Conservation (phyloP, 2,329 filamentous ascomycete species). For the Lachnellula hyalina region DNA sequence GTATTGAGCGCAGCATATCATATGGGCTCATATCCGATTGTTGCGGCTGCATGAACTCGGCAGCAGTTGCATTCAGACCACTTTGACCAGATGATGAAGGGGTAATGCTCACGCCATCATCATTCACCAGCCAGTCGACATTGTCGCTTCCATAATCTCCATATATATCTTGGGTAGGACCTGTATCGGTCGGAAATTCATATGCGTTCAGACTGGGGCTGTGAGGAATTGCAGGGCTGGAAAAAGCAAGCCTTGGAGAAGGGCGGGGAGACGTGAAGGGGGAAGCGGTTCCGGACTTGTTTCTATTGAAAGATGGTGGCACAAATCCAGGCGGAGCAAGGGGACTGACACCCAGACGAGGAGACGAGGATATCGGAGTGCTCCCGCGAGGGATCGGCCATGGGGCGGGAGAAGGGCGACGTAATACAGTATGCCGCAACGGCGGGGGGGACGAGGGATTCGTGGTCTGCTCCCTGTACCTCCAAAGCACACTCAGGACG, state of each 20-base stretch:
- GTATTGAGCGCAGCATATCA: slow-evolving; percentile 92
- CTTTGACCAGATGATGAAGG: slow-evolving; percentile 67
- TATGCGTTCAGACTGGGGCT: slow-evolving; percentile 93
- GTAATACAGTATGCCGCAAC: slow-evolving; percentile 82
- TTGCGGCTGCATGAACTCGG: slow-evolving; percentile 66
- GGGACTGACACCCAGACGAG: slow-evolving; percentile 75
- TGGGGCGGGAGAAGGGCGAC: slow-evolving; percentile 84
- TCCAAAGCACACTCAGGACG: slow-evolving; percentile 86
- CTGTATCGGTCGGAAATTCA: slow-evolving; percentile 80
- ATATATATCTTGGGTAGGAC: slow-evolving; percentile 76
- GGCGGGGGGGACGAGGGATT: slow-evolving; percentile 71
- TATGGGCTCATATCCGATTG: slow-evolving; percentile 93
- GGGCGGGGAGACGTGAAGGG: slow-evolving; percentile 92
- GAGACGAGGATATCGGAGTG: slow-evolving; percentile 78
- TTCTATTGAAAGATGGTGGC: slow-evolving; percentile 69
- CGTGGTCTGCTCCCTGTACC: slow-evolving; percentile 64
- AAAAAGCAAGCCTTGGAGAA: slow-evolving; percentile 84
- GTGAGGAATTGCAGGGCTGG: slow-evolving; percentile 85
- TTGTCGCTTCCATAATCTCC: slow-evolving; percentile 90
- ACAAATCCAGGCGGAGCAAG: slow-evolving; percentile 79
- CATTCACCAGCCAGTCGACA: slow-evolving; percentile 91
- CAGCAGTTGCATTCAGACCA: slow-evolving; percentile 70
- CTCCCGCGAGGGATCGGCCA: slow-evolving; percentile 71
- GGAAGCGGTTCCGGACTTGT: slow-evolving; percentile 74
- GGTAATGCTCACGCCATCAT: slow-evolving; percentile 76